These are phyloP conservation scores for Calonectria henricotiae DNA, from an alignment of 2,329 filamentous ascomycete genomes.

Conservation along the genomic window DNA sequence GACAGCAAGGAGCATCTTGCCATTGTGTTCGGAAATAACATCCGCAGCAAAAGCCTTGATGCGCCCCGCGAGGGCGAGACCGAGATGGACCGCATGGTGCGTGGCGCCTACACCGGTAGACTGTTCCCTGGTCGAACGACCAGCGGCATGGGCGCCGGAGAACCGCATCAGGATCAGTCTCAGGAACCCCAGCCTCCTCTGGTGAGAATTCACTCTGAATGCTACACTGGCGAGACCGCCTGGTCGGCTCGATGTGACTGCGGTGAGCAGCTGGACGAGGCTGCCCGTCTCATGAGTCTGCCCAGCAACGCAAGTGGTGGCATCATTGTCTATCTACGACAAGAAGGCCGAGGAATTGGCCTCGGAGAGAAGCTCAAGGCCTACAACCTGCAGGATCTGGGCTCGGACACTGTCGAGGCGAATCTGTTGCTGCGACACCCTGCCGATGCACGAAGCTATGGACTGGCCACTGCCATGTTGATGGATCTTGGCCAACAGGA, in stretches of 20 bases:
- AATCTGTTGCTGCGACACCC: slow-evolving; percentile 93
- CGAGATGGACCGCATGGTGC: slow-evolving; percentile 91
- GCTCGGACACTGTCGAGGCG: slow-evolving; percentile 97
- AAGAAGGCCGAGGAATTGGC: slow-evolving; percentile 96
- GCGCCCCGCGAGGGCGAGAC: slow-evolving; percentile 83
- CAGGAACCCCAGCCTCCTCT: slow-evolving; percentile 69
- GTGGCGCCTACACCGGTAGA: slow-evolving; percentile 92
- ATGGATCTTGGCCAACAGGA: slow-evolving; percentile 86
- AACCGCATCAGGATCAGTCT: slow-evolving; percentile 41
- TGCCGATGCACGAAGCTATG: slow-evolving; percentile 94
- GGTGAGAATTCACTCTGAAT: slow-evolving; percentile 97
- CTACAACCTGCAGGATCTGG: slow-evolving; percentile 97
- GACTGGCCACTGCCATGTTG: slow-evolving; percentile 95
- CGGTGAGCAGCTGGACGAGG: slow-evolving; percentile 97
- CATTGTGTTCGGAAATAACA: slow-evolving; percentile 93
- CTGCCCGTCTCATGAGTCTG: slow-evolving; percentile 91
- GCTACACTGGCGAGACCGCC: slow-evolving; percentile 98
- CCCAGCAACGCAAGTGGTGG: slow-evolving; percentile 78
- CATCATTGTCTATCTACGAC: slow-evolving; percentile 94
- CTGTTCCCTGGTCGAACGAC: slow-evolving; percentile 88
- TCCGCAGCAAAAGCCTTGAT: slow-evolving; percentile 82
- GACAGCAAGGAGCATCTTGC: slow-evolving; percentile 97
- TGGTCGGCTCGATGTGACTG: slow-evolving; percentile 99
- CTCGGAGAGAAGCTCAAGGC: slow-evolving; percentile 97
- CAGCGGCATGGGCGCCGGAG: slow-evolving; percentile 73